phyloP scores from a whole-genome alignment of 1,139 yeast genomes.

The Scheffersomyces quercinus region DNA sequence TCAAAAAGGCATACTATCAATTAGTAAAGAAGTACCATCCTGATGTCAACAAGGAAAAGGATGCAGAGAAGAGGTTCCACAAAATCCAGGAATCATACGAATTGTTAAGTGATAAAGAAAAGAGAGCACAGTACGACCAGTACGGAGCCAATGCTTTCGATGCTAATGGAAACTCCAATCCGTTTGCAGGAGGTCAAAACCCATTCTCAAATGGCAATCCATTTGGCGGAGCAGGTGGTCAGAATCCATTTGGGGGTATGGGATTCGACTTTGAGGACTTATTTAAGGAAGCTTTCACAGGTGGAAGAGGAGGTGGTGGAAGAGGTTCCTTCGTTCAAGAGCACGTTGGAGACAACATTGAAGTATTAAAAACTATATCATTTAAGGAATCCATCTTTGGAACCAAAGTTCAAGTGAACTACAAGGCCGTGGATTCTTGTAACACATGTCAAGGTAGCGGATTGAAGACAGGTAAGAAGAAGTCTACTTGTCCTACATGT shows the following conservation, averaged over 20 bases:
- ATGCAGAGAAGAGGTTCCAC: constrained; percentile 86
- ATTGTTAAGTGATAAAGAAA: constrained; percentile 80
- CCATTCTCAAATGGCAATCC: constrained; percentile 48
- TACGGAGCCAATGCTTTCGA: constrained; percentile 88
- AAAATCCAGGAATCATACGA: constrained; percentile 95
- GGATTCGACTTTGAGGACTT: constrained; percentile 82
- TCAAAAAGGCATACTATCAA: constrained; percentile 91
- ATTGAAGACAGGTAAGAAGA: constrained; percentile 71
- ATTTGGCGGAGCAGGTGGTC: constrained; percentile 31
- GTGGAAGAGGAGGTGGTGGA: constrained; percentile 35
- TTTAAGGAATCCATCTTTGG: constrained; percentile 92
- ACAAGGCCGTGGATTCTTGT: constrained; percentile 78
- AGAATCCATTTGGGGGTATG: constrained; percentile 47
- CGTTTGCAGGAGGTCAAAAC: constrained; percentile 49
- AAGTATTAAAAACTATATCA: constrained; percentile 68
- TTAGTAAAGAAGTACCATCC: constrained; percentile 95
- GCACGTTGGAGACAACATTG: constrained; percentile 88
- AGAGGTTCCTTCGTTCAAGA: constrained; percentile 58
- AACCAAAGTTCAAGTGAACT: constrained; percentile 62
- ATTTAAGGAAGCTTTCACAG: constrained; percentile 71
- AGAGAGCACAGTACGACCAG: constrained; percentile 88
- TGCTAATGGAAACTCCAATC: constrained; percentile 59
- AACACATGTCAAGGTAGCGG: constrained; percentile 83
- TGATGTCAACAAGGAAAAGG: constrained; percentile 89
- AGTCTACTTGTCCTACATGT: constrained; percentile 81